These are phyloP conservation scores for Davidsoniella australis DNA, from an alignment of 2,329 filamentous ascomycete species.

Conservation along the genomic window DNA sequence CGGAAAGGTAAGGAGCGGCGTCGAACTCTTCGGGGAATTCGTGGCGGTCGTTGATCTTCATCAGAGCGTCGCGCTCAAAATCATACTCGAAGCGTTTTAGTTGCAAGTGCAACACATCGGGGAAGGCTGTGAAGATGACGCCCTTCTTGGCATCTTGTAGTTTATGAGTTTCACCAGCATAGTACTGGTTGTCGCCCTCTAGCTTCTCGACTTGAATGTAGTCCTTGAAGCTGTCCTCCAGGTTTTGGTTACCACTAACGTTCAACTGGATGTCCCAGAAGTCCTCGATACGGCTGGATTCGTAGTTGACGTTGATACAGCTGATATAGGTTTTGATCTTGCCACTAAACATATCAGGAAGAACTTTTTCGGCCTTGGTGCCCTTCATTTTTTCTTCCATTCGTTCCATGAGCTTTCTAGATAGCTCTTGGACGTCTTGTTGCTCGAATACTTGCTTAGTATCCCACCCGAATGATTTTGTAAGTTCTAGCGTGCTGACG, in stretches of 20 bases:
- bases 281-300: constrained; percentile 87
- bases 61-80: constrained; percentile 89
- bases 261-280: constrained; percentile 99
- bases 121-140: constrained; percentile 91
- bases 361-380: constrained; percentile 72
- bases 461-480: constrained; percentile 95
- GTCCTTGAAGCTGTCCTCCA: constrained; percentile 88
- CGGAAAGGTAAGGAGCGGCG: constrained; percentile 70
- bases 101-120: constrained; percentile 84
- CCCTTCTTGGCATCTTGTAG: constrained; percentile 95
- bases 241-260: constrained; percentile 79
- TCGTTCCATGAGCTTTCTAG: constrained; percentile 89
- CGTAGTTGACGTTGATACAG: constrained; percentile 96
- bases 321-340: constrained; percentile 98
- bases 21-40: constrained; percentile 77
- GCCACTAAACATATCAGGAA: constrained; percentile 84
- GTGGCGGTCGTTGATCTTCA: constrained; percentile 92
- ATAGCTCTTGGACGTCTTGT: constrained; percentile 94
- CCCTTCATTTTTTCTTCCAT: constrained; percentile 98
- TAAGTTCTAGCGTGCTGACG: constrained; percentile 82
- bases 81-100: constrained; percentile 98
- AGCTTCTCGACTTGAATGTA: constrained; percentile 95
- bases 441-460: constrained; percentile 96
- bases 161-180: constrained; percentile 74
- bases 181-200: constrained; percentile 97